Base-by-base conservation (phyloP, 805 yeast species). In the Wickerhamomyces rabaulensis region DNA sequence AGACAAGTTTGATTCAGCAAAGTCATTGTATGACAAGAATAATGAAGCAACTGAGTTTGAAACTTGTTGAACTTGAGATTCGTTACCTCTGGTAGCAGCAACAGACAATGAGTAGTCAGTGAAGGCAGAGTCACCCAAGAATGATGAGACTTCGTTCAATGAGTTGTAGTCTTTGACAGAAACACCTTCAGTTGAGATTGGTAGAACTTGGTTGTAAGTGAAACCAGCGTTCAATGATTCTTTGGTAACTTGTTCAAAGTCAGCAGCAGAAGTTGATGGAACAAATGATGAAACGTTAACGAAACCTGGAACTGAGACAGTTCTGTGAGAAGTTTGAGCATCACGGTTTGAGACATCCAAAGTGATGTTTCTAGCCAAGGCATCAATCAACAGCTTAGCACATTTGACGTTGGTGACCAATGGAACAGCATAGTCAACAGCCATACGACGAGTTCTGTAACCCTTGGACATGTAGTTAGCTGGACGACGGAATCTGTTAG, bases 401-500 rank as follows among this genome's bases (percentile, higher is more conserved):
- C 91, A 84, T 72, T 94, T 94, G 56, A 94, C 98, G 64, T 94
- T 94, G 54, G 99, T 94, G 43, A 94, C 96, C 66, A 94, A 77
- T 43, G 99, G 99, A 64, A 94, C 90, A 44, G 97, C 91, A 67
- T 87, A 95, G 71, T 94, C 99, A 55, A 94, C 97, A 57, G 99
- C 99, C 98, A 94, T 87, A 76, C 99, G 94, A 78, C 99, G 95
- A 40, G 98, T 88, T 69, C 80, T 83, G 78, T 94, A 94, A 67
- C 99, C 99, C 73, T 87, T 90, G 25, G 97, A 88, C 77, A 94
- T 89, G 72, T 94, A 94, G 52, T 92, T 86, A 46, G 99, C 97
- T 51, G 99, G 99, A 71, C 99, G 88, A 68, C 99, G 87, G 82
- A 88, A 94, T 66, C 97, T 79, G 78, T 94, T 94, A 41, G 96